phyloP scores from a whole-genome alignment of 352 stramenopile genomes.

The Pythium guiyangense region DNA sequence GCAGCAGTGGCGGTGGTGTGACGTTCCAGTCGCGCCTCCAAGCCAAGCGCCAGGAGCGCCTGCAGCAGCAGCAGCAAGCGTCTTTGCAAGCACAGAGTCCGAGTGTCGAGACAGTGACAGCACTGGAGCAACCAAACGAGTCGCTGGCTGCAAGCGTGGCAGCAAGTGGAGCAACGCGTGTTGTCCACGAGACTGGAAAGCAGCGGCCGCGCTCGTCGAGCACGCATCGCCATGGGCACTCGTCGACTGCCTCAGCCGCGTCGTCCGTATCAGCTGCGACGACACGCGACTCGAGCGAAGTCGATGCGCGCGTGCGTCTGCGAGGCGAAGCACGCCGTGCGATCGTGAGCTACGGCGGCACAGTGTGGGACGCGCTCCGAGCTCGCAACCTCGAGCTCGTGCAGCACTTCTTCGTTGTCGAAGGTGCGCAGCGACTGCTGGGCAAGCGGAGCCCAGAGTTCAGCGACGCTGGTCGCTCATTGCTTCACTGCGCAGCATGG shows the following conservation, averaged over 20 bases:
- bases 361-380: conserved; percentile 48
- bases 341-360: conserved; percentile 49
- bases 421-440: conserved; percentile 43
- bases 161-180: not conserved
- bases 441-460: conserved; percentile 30
- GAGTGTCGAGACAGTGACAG: not conserved
- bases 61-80: conserved; percentile 8
- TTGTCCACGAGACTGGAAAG: not conserved
- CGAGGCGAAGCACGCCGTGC: conserved; percentile 51
- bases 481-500: conserved; percentile 67
- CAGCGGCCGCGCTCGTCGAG: not conserved
- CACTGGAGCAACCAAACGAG: not conserved
- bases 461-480: conserved; percentile 46
- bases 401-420: conserved; percentile 55
- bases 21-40: conserved; percentile 49
- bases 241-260: not conserved
- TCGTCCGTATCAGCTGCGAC: not conserved
- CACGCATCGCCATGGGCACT: no score
- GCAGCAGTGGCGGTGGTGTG: not conserved
- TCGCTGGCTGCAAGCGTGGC: not conserved
- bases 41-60: conserved; percentile 56
- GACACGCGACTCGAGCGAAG: conserved; percentile 1
- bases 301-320: conserved; percentile 24
- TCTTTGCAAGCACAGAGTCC: not conserved
- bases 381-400: conserved; percentile 46